Evolutionary conservation across 2,329 filamentous ascomycete species (phyloP).

Genomic region (Claviceps capensis): DNA sequence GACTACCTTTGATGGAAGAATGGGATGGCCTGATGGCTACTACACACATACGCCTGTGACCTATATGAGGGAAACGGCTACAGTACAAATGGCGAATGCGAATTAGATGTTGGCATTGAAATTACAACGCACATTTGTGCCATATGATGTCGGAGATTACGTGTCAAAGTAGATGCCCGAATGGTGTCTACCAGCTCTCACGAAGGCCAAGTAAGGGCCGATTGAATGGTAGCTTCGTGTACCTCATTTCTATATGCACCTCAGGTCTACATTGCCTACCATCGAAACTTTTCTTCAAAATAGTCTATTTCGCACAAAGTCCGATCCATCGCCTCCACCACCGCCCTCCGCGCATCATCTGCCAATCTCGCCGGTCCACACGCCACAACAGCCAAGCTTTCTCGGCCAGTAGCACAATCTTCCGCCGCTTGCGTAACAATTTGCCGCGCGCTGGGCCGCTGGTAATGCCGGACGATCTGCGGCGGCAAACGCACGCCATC

Average conservation of each 20-base stretch:
- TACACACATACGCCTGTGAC: too few relatives aligned
- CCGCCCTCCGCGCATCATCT: constrained; percentile 26
- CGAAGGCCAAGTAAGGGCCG: too few relatives aligned
- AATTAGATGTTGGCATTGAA: too few relatives aligned
- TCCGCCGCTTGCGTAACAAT: constrained; percentile 17
- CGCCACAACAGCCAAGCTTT: constrained; percentile 26
- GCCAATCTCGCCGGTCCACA: constrained; percentile 32
- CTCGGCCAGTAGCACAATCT: constrained; percentile 8
- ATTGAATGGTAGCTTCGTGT: too few relatives aligned
- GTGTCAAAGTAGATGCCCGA: too few relatives aligned
- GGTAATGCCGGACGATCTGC: constrained; percentile 9
- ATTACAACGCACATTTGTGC: too few relatives aligned
- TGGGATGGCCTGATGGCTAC: too few relatives aligned
- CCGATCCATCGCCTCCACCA: constrained; percentile 17
- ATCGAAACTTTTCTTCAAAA: constrained; percentile 8
- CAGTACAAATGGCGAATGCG: too few relatives aligned
- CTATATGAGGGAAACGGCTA: too few relatives aligned
- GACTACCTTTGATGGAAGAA: too few relatives aligned
- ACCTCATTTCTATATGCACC: neutral
- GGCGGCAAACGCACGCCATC: constrained; percentile 7
- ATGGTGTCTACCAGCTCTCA: too few relatives aligned
- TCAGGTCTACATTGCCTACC: constrained; percentile 4
- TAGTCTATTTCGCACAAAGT: constrained; percentile 10
- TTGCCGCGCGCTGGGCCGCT: constrained; percentile 20
- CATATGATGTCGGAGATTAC: too few relatives aligned